A percentile compares a stretch with the other conserved stretches of the same genome.
Conservation (phyloP, 805 yeast species). For the Sungouiozyma intestinalis region DNA sequence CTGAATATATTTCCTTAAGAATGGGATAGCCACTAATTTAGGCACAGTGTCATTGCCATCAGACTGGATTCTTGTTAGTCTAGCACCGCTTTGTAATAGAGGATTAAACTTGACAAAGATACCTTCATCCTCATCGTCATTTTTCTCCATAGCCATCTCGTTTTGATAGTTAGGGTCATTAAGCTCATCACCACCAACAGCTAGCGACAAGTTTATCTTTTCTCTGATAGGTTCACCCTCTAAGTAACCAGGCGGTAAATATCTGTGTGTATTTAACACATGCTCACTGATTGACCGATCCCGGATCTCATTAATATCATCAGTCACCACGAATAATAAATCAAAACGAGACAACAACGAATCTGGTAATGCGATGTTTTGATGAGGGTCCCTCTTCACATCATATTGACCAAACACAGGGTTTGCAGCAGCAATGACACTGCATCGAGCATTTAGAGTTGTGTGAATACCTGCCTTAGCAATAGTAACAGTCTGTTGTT, state of each 20-base stretch:
- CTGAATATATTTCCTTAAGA: constrained; percentile 84
- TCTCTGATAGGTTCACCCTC: constrained; percentile 95
- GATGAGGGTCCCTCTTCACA: constrained; percentile 90
- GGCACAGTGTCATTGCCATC: constrained; percentile 30
- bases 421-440: constrained; percentile 95
- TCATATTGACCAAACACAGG: constrained; percentile 97
- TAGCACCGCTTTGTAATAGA: constrained; percentile 71
- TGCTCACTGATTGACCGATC: constrained; percentile 90
- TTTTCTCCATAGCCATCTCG: constrained; percentile 3
- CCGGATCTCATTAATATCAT: constrained; percentile 75
- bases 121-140: constrained; percentile 40
- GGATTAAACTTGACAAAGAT: constrained; percentile 83
- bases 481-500: constrained; percentile 95
- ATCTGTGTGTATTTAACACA: constrained; percentile 88
- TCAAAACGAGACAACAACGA: constrained; percentile 95
- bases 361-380: constrained; percentile 93
- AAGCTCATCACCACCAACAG: constrained; percentile 56
- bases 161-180: constrained; percentile 33
- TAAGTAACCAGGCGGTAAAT: constrained; percentile 71
- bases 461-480: constrained; percentile 98
- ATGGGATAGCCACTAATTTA: constrained; percentile 62
- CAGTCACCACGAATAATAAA: constrained; percentile 88
- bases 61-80: constrained; percentile 30
- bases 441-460: constrained; percentile 89
- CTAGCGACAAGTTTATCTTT: constrained; percentile 52